phyloP scores from a whole-genome alignment of 768 basidiomycete species.

The Lentinula raphanica region DNA sequence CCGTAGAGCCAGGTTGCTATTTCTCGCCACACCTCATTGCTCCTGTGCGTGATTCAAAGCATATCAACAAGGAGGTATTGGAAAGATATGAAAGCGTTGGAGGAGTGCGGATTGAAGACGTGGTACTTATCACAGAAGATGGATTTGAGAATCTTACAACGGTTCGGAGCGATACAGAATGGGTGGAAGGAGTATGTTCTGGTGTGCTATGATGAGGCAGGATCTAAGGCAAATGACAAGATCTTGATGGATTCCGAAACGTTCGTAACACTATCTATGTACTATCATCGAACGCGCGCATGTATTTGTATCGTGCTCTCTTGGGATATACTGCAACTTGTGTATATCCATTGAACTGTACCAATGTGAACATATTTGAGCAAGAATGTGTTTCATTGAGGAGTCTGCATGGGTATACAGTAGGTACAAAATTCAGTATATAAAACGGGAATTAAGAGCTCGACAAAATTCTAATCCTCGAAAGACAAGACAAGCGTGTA shows the following conservation, averaged over 20 bases:
- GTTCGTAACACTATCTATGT: too few species aligned
- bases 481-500: background rate
- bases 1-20: conserved; percentile 88
- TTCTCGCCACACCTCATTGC: conserved; percentile 78
- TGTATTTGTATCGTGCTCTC: too few species aligned
- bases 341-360: too few species aligned
- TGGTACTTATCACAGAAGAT: conserved; percentile 66
- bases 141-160: conserved; percentile 85
- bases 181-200: conserved; percentile 80
- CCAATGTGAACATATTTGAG: too few species aligned
- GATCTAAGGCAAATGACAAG: too few species aligned
- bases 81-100: conserved; percentile 60
- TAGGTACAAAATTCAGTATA: background rate
- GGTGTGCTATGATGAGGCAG: conserved; percentile 36
- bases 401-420: background rate
- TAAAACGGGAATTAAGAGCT: background rate
- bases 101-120: conserved; percentile 93
- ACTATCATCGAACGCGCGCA: too few species aligned
- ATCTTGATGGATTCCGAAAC: too few species aligned
- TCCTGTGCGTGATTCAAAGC: conserved; percentile 52
- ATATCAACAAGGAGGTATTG: conserved; percentile 68
- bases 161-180: conserved; percentile 74
- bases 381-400: too few species aligned
- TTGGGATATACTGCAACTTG: too few species aligned
- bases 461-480: background rate